Conservation (phyloP, 257 asterid genomes). For the Solanum pennellii region DNA sequence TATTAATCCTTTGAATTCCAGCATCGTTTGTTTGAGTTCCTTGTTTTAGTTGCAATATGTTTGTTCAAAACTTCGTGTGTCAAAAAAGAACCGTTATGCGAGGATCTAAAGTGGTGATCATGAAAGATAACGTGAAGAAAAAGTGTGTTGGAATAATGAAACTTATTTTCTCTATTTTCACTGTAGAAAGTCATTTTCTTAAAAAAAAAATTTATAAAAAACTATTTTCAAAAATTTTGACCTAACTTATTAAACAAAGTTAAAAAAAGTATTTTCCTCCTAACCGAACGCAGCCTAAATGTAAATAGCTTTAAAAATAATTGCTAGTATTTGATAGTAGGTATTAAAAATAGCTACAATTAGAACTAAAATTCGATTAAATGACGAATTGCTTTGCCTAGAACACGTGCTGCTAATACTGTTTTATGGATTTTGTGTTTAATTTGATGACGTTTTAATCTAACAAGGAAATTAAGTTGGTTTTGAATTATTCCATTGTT, state of each 20-base stretch:
- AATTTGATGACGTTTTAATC: background rate
- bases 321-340: background rate
- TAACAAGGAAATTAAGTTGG: background rate
- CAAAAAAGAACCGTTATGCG: too few species aligned
- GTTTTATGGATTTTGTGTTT: background rate
- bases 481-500: background rate
- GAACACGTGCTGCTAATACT: background rate
- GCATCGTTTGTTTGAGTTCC: too few species aligned
- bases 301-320: background rate
- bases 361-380: background rate
- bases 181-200: too few species aligned
- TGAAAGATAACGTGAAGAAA: background rate
- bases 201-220: rapidly evolving
- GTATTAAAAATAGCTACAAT: background rate
- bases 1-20: background rate
- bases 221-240: too few species aligned
- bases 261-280: background rate
- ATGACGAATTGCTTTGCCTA: background rate
- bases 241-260: too few species aligned
- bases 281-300: background rate
- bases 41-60: too few species aligned
- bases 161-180: background rate
- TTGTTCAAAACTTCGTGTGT: background rate
- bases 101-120: background rate
- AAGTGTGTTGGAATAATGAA: too few species aligned